A percentile compares a stretch with the other conserved stretches of the same genome.
These are phyloP conservation scores for Rossbeevera mucosa DNA, from an alignment of 768 basidiomycete species.

Conservation along the genomic window DNA sequence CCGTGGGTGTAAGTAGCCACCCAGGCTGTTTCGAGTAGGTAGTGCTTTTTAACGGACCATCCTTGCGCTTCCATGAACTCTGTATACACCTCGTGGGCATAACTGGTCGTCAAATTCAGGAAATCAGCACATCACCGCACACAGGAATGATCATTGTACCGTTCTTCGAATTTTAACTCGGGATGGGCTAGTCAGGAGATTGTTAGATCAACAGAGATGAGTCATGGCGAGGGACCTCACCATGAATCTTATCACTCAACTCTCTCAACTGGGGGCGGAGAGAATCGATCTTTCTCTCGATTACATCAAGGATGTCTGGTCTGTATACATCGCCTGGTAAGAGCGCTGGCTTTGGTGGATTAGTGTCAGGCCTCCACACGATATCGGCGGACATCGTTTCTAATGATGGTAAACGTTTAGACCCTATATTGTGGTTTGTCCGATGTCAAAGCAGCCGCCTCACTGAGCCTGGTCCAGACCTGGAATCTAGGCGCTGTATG, in stretches of 20 bases:
- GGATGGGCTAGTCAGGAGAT: constrained; percentile 53
- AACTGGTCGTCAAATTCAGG: constrained; percentile 32
- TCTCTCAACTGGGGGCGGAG: constrained; percentile 53
- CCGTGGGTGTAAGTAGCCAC: constrained; percentile 62
- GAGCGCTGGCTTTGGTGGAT: constrained; percentile 21
- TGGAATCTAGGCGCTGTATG: not conserved
- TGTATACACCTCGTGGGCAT: constrained; percentile 69
- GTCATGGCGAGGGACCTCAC: constrained; percentile 29
- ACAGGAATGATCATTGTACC: constrained; percentile 20
- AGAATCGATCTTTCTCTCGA: constrained; percentile 50
- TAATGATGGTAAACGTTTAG: not conserved
- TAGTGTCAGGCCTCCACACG: constrained; percentile 41
- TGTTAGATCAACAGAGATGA: constrained; percentile 1
- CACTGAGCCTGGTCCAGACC: too few species aligned
- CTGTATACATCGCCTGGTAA: constrained; percentile 40
- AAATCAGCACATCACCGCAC: constrained; percentile 28
- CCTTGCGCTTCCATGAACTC: constrained; percentile 62
- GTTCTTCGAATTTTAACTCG: constrained; percentile 65
- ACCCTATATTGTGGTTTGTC: not conserved
- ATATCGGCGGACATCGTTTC: constrained; percentile 15
- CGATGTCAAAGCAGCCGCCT: not conserved
- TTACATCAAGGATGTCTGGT: constrained; percentile 56
- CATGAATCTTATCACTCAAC: constrained; percentile 71
- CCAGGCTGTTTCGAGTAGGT: constrained; percentile 73
- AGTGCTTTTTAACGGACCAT: constrained; percentile 59